phyloP scores from a whole-genome alignment of 192 early-diverging fungal genomes.

The Thoreauomyces humboldtii region DNA sequence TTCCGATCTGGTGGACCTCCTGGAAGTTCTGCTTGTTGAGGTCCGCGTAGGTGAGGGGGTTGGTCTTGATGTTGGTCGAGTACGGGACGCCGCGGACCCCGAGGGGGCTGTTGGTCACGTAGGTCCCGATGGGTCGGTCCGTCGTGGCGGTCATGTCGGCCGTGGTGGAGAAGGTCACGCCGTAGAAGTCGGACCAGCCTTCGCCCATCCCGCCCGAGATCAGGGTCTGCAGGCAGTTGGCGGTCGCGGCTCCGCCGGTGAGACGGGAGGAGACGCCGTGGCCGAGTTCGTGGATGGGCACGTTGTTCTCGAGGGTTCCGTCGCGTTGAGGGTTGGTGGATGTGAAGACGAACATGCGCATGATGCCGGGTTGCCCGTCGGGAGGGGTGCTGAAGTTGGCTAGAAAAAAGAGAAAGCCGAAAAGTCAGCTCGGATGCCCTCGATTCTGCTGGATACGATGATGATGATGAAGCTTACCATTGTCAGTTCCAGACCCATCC shows the following conservation, averaged over 20 bases:
- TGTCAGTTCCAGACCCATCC: constrained; percentile 39
- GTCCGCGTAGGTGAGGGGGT: constrained; percentile 35
- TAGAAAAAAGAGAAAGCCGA: too few relatives aligned
- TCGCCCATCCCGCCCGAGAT: constrained; percentile 65
- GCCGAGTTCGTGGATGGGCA: constrained; percentile 62
- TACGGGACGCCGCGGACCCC: constrained; percentile 58
- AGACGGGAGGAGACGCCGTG: constrained; percentile 66
- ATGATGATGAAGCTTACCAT: too few relatives aligned
- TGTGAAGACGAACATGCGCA: constrained; percentile 56
- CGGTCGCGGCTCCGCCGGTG: constrained; percentile 66
- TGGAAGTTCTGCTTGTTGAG: constrained; percentile 2
- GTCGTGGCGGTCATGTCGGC: constrained; percentile 40
- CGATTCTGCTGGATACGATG: too few relatives aligned
- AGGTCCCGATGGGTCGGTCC: constrained; percentile 44
- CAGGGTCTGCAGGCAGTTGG: constrained; percentile 51
- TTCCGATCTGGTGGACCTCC: constrained; percentile 58
- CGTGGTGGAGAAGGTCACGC: constrained; percentile 36
- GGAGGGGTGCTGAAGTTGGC: constrained; percentile 62
- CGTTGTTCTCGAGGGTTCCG: constrained; percentile 54
- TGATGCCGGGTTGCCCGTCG: constrained; percentile 48
- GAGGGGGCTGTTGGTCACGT: constrained; percentile 25
- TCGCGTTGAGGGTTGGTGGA: constrained; percentile 52
- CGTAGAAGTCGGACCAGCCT: constrained; percentile 63
- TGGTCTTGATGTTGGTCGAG: constrained; percentile 48
- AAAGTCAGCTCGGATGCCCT: too few relatives aligned